Evolutionary conservation across 106 monocot species (phyloP).

Genomic region (Acorus gramineus): DNA sequence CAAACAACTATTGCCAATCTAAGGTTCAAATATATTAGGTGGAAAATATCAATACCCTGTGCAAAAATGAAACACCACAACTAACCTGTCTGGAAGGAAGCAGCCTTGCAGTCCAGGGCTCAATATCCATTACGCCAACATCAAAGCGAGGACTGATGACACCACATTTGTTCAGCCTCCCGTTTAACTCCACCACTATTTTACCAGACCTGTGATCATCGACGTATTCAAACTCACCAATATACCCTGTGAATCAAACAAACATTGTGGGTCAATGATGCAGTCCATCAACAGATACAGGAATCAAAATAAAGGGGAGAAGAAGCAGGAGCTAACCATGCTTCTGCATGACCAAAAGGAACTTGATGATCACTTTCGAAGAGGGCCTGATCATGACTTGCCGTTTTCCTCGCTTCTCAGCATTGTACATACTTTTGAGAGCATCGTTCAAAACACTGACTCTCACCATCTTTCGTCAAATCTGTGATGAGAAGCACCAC

Average conservation of each 20-base stretch:
- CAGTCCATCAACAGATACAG: neutral
- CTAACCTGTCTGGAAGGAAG: constrained; percentile 61
- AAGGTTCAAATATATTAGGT: no score
- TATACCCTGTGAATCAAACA: constrained; percentile 28
- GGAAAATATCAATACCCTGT: no score
- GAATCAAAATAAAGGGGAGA: neutral
- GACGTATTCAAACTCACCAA: constrained; percentile 62
- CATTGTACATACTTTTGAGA: constrained; percentile 74
- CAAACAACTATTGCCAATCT: no score
- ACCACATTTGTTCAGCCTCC: constrained; percentile 55
- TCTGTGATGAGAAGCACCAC: constrained; percentile 1
- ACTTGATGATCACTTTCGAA: constrained; percentile 70
- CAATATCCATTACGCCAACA: constrained; percentile 60
- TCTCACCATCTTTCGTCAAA: constrained; percentile 39
- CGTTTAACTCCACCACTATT: constrained; percentile 59
- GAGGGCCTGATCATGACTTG: constrained; percentile 66
- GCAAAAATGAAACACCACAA: neutral
- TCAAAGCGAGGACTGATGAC: constrained; percentile 67
- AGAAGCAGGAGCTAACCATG: constrained; percentile 26
- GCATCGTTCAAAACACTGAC: constrained; percentile 62
- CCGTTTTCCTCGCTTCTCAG: constrained; percentile 58
- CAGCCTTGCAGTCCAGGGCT: constrained; percentile 61
- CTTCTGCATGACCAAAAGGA: constrained; percentile 73
- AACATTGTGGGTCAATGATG: neutral
- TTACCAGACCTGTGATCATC: constrained; percentile 62